Evolutionary conservation across 352 stramenopile species (phyloP).

Genomic region (Achlya hypogyna): DNA sequence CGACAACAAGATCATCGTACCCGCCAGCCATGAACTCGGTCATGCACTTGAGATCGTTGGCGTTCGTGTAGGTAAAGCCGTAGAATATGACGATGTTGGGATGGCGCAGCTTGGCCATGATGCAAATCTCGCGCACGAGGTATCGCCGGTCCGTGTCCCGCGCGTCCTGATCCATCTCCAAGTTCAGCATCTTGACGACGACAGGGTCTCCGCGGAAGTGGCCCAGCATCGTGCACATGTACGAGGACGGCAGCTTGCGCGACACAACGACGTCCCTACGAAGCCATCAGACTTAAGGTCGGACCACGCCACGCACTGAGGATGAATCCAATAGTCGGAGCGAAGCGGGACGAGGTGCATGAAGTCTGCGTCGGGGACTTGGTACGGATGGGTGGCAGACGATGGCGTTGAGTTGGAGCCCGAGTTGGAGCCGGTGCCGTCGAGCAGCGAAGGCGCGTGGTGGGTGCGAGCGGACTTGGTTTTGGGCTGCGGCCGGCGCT

Average conservation of each 20-base stretch:
- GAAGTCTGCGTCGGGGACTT: slow-evolving; percentile 11
- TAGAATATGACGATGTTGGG: slow-evolving; percentile 20
- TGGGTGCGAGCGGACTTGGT: background rate
- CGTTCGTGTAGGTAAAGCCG: slow-evolving; percentile 19
- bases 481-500: background rate
- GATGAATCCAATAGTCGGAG: slow-evolving; percentile 7
- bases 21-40: slow-evolving; percentile 30
- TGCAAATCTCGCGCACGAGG: slow-evolving; percentile 18
- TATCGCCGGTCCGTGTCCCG: slow-evolving; percentile 12
- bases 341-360: slow-evolving; percentile 2
- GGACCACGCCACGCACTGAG: background rate
- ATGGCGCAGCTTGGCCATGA: slow-evolving; percentile 19
- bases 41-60: slow-evolving; percentile 22
- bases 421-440: background rate
- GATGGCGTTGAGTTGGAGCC: background rate
- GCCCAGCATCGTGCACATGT: slow-evolving; percentile 19
- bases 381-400: background rate
- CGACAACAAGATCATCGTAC: background rate
- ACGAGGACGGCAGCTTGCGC: slow-evolving; percentile 13
- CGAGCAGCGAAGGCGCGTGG: background rate
- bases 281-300: background rate
- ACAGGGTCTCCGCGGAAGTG: slow-evolving; percentile 11
- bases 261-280: slow-evolving; percentile 13
- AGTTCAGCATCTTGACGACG: slow-evolving; percentile 19
- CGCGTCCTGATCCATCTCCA: background rate